Conservation (phyloP, 352 stramenopile genomes). For the Globisporangium spinosum region DNA sequence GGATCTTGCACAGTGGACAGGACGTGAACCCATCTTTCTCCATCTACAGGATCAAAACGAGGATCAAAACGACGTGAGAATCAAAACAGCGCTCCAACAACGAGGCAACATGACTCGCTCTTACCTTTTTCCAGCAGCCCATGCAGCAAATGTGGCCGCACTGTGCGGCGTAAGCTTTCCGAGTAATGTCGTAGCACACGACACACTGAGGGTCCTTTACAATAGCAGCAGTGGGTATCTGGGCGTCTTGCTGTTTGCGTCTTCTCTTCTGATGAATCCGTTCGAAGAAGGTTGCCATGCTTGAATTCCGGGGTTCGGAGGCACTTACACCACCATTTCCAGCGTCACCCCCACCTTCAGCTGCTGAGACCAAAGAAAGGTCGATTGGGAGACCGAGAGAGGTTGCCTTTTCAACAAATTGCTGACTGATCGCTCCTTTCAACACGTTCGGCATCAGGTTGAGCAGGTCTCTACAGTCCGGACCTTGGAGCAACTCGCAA, state of each 20-base stretch:
- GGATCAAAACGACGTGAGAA: background rate
- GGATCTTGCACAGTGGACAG: conserved; percentile 72
- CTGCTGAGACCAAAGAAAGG: background rate
- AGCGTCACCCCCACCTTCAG: background rate
- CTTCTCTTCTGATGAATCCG: conserved; percentile 63
- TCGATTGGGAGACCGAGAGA: conserved; percentile 34
- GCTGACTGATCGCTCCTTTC: conserved; percentile 33
- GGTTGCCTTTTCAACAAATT: conserved; percentile 44
- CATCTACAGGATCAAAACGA: conserved; percentile 32
- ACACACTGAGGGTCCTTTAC: conserved; percentile 80
- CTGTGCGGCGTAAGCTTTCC: conserved; percentile 68
- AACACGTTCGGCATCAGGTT: conserved; percentile 67
- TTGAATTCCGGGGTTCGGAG: conserved; percentile 4
- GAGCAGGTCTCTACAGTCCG: conserved; percentile 46
- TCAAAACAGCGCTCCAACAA: background rate
- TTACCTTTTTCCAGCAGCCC: conserved; percentile 82
- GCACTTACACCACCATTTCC: background rate
- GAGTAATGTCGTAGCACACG: conserved; percentile 81
- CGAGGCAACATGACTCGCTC: background rate
- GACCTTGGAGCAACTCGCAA: conserved; percentile 43
- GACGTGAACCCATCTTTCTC: conserved; percentile 70
- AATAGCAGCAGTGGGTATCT: conserved; percentile 37
- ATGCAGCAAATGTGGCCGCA: conserved; percentile 86
- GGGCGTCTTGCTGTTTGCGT: conserved; percentile 32
- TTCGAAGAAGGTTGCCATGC: conserved; percentile 57